These are phyloP conservation scores for Solanum bukasovii DNA, from an alignment of 257 asterid genomes.

Conservation along the genomic window DNA sequence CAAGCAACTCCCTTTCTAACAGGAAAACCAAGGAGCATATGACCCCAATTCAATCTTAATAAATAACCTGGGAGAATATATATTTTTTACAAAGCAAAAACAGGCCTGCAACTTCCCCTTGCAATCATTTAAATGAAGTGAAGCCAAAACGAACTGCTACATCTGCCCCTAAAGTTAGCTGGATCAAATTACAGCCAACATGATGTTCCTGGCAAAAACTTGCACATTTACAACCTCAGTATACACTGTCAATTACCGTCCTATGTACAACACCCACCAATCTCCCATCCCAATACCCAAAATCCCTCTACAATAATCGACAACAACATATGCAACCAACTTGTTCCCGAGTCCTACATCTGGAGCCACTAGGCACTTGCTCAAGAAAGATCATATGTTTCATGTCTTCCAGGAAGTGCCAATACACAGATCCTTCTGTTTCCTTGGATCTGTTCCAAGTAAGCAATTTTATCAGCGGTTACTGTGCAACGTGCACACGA, in stretches of 20 bases:
- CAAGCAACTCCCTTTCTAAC: not conserved
- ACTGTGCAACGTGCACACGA: not conserved
- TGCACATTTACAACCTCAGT: conserved; percentile 22
- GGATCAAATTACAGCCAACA: conserved; percentile 5
- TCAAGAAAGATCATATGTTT: not conserved
- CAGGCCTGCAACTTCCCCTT: not conserved
- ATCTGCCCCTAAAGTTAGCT: not conserved
- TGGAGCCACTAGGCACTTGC: not conserved
- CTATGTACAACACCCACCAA: conserved; percentile 14
- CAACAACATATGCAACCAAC: conserved; percentile 1
- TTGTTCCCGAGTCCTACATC: not conserved
- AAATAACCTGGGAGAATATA: conserved; percentile 6
- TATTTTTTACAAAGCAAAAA: not conserved
- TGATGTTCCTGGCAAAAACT: conserved; percentile 4
- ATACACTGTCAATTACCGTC: conserved; percentile 5
- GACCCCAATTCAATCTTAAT: conserved; percentile 6
- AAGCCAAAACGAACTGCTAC: conserved; percentile 1
- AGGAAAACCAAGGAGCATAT: not conserved
- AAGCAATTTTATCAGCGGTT: not conserved
- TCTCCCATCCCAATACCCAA: conserved; percentile 3
- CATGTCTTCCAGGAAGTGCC: not conserved
- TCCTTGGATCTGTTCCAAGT: not conserved
- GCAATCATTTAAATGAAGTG: conserved; percentile 7
- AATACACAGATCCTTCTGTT: not conserved
- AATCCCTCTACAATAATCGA: not conserved